These are phyloP conservation scores for Anthoceros angustus DNA, from an alignment of 225 moss, liverwort and hornwort genomes.

Conservation along the genomic window DNA sequence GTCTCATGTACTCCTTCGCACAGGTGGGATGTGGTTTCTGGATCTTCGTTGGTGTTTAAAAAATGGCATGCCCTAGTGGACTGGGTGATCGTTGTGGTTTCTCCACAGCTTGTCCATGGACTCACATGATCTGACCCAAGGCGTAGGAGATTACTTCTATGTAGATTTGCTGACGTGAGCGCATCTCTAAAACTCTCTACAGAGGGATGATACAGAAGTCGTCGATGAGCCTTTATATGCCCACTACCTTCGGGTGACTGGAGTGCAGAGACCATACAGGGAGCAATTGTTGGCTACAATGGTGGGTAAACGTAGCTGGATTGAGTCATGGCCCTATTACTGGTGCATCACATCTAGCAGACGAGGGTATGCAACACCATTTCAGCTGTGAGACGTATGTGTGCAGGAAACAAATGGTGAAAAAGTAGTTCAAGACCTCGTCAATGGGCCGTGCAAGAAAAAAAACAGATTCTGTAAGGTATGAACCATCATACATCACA, in stretches of 20 bases:
- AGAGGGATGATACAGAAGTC: slow-evolving; percentile 79
- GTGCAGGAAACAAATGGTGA: slow-evolving; percentile 73
- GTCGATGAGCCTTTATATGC: slow-evolving; percentile 82
- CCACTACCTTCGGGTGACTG: slow-evolving; percentile 48
- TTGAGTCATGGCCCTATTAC: too few relatives aligned
- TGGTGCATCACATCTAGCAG: too few relatives aligned
- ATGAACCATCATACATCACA: not conserved
- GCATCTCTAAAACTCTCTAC: slow-evolving; percentile 8
- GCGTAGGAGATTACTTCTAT: too few relatives aligned
- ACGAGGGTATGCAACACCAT: too few relatives aligned
- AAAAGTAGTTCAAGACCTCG: slow-evolving; percentile 46
- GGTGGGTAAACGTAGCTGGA: slow-evolving; percentile 15
- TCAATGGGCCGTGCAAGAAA: slow-evolving; percentile 46
- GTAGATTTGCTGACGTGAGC: too few relatives aligned
- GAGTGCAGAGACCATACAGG: slow-evolving; percentile 44
- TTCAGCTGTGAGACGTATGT: not conserved
- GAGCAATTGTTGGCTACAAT: slow-evolving; percentile 43
- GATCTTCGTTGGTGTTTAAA: too few relatives aligned
- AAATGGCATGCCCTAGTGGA: too few relatives aligned
- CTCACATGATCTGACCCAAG: too few relatives aligned
- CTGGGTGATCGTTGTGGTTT: too few relatives aligned
- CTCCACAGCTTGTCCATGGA: too few relatives aligned
- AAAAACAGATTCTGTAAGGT: slow-evolving; percentile 81
- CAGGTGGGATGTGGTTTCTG: slow-evolving; percentile 31
- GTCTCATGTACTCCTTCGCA: slow-evolving; percentile 96